phyloP scores from a whole-genome alignment of 192 early-diverging fungal genomes.

The Backusella macrospora region DNA sequence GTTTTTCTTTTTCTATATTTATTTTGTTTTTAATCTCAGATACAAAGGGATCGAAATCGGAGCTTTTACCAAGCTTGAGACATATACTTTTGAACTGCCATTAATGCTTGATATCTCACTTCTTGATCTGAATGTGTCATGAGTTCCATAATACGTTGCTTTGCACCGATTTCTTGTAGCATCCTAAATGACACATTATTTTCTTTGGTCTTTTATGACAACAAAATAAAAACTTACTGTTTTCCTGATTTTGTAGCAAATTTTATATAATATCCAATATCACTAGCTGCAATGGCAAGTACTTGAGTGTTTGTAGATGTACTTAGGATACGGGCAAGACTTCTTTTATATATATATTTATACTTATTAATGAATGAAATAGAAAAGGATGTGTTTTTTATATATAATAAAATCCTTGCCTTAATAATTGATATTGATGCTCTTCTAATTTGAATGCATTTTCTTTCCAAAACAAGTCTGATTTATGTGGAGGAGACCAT shows the following conservation, averaged over 20 bases:
- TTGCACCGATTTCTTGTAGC: slow-evolving; percentile 88
- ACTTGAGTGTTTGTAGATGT: slow-evolving; percentile 65
- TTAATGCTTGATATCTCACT: slow-evolving; percentile 90
- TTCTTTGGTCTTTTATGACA: neutral
- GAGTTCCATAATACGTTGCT: slow-evolving; percentile 93
- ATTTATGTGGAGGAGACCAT: slow-evolving; percentile 93
- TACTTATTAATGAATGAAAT: neutral
- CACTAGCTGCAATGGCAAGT: slow-evolving; percentile 88
- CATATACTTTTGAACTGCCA: slow-evolving; percentile 88
- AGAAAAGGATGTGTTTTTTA: neutral
- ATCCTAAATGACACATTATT: slow-evolving; percentile 46
- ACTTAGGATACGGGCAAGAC: slow-evolving; percentile 64
- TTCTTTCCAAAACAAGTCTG: slow-evolving; percentile 94
- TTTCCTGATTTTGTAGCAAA: slow-evolving; percentile 78
- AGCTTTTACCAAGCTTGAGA: slow-evolving; percentile 59
- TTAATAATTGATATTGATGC: slow-evolving; percentile 74
- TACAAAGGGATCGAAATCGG: neutral
- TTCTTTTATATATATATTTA: slow-evolving; percentile 46
- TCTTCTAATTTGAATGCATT: slow-evolving; percentile 85
- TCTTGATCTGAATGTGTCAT: slow-evolving; percentile 93
- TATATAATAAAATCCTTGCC: slow-evolving; percentile 22
- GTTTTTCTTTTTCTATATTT: no score
- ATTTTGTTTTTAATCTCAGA: slow-evolving; percentile 4
- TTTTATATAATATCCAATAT: slow-evolving; percentile 95
- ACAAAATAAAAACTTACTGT: slow-evolving; percentile 53